Conservation (phyloP, 1,284 basidiomycete genomes). For the Moesziomyces aphidis region DNA sequence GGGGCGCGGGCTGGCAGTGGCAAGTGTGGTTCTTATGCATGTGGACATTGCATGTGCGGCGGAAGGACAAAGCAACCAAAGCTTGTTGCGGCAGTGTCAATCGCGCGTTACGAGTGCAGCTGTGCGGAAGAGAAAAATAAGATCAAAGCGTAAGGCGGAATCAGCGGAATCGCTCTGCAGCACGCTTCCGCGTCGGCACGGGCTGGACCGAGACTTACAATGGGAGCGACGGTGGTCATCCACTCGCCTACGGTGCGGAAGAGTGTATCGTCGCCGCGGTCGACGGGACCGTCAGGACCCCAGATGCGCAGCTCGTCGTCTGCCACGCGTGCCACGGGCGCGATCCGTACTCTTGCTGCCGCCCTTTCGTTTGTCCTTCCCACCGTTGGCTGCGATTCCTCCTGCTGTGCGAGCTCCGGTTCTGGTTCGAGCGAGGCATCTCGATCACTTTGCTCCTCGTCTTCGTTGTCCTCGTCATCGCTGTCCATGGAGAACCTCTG, state of each 20-base stretch:
- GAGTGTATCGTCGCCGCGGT: slow-evolving; percentile 45
- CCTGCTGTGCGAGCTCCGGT: neutral
- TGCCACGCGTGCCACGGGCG: slow-evolving; percentile 10
- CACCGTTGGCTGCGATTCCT: neutral
- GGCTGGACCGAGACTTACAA: slow-evolving; percentile 26
- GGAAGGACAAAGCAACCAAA: neutral
- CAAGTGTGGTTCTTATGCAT: neutral
- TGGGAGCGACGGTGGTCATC: slow-evolving; percentile 25
- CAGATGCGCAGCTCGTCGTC: slow-evolving; percentile 27
- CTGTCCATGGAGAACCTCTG: slow-evolving; percentile 52
- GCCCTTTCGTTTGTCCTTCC: neutral
- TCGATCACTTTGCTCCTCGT: slow-evolving; percentile 4
- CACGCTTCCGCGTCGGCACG: neutral
- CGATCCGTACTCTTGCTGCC: slow-evolving; percentile 4
- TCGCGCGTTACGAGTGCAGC: neutral
- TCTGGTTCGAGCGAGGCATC: neutral
- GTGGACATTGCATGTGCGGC: neutral
- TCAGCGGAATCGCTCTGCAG: too few relatives aligned
- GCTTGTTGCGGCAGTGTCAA: too few relatives aligned
- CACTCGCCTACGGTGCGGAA: slow-evolving; percentile 42
- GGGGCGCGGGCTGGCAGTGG: neutral
- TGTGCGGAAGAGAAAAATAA: neutral
- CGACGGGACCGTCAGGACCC: slow-evolving; percentile 49
- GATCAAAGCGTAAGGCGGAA: too few relatives aligned
- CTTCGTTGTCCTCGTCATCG: slow-evolving; percentile 42